A percentile compares a stretch with the other conserved stretches of the same genome.
Evolutionary conservation across 2,329 filamentous ascomycete genomes (phyloP).

Genomic region (Sporothrix variecibatus): DNA sequence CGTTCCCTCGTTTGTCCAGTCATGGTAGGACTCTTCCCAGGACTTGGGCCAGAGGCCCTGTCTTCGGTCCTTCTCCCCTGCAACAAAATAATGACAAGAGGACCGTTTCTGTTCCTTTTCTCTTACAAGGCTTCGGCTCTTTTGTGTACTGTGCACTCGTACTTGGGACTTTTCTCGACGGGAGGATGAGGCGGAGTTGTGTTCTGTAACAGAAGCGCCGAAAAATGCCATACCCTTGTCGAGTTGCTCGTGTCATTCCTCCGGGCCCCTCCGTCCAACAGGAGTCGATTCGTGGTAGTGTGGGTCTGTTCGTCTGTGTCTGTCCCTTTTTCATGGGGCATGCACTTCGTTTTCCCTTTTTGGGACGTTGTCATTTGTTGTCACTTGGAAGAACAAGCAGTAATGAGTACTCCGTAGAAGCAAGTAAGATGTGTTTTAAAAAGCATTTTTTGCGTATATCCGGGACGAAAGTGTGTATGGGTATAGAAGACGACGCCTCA

Average conservation of each 20-base stretch:
- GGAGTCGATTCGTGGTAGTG: background rate
- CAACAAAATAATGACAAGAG: background rate
- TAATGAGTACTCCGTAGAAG: background rate
- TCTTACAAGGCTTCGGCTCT: background rate
- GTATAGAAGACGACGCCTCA: constrained; percentile 1
- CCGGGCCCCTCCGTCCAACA: background rate
- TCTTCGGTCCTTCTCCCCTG: constrained; percentile 21
- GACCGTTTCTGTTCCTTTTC: background rate
- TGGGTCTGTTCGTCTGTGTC: background rate
- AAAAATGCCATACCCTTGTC: background rate
- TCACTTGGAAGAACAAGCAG: background rate
- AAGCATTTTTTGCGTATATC: background rate
- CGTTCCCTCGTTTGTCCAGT: background rate
- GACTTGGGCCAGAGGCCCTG: background rate
- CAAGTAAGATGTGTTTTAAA: background rate
- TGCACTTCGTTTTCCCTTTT: constrained; percentile 2
- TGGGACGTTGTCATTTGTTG: background rate
- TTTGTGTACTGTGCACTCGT: background rate
- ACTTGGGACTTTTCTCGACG: background rate
- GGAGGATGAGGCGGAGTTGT: constrained; percentile 10
- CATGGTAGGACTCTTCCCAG: background rate
- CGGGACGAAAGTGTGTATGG: background rate
- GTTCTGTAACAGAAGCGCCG: background rate
- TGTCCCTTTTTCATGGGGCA: background rate
- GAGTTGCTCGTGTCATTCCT: background rate